phyloP scores from a whole-genome alignment of 306 rosid genomes.

The Prosopis cineraria region DNA sequence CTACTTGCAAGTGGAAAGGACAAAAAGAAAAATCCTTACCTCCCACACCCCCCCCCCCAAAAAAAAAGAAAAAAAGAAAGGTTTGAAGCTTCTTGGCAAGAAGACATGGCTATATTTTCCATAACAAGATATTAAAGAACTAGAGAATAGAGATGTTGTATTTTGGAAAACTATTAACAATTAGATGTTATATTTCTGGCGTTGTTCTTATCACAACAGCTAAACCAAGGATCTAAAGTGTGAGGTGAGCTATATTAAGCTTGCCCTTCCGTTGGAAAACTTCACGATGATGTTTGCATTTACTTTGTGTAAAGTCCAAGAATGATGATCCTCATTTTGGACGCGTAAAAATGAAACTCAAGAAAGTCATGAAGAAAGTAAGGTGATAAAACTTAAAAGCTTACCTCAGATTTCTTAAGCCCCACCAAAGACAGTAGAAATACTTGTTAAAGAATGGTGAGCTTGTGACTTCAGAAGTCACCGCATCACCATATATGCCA shows the following conservation, averaged over 20 bases:
- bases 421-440: conserved; percentile 69
- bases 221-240: not conserved
- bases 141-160: not conserved
- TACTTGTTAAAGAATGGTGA: conserved; percentile 77
- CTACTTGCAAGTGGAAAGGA: not conserved
- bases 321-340: not conserved
- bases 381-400: not conserved
- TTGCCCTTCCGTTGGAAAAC: not conserved
- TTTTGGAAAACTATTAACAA: not conserved
- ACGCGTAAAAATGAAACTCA: not conserved
- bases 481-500: conserved; percentile 86
- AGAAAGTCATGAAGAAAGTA: not conserved
- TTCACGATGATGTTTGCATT: not conserved
- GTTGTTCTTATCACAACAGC: not conserved
- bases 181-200: conserved; percentile 14
- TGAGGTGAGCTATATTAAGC: not conserved
- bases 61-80: not conserved
- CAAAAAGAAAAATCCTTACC: not conserved
- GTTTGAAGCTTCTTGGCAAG: not conserved
- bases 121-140: not conserved
- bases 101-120: not conserved
- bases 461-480: conserved; percentile 61
- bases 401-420: conserved; percentile 77
- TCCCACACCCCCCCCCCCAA: too few species aligned
- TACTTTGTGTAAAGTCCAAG: not conserved